A percentile compares a stretch with the other conserved stretches of the same genome.
Conservation (phyloP, 331 rosid genomes). For the Cucumis variabilis region DNA sequence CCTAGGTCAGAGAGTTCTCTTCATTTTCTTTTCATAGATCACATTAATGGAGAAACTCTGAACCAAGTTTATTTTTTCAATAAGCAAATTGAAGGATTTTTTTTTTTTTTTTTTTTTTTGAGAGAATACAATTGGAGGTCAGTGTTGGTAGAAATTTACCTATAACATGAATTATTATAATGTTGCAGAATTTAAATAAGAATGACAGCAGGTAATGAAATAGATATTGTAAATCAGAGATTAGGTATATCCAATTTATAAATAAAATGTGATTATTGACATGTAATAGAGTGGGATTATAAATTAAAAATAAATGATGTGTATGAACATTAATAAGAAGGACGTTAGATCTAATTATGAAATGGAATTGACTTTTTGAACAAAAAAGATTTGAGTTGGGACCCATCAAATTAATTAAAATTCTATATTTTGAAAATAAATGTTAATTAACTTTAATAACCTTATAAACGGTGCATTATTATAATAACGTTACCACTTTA, state of each 20-base stretch:
- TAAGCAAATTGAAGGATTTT: too few relatives aligned
- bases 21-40: too few relatives aligned
- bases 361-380: slow-evolving; percentile 5
- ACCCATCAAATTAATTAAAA: slow-evolving; percentile 18
- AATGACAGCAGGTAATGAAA: not conserved
- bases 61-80: too few relatives aligned
- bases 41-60: too few relatives aligned
- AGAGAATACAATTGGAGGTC: too few relatives aligned
- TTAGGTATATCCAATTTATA: not conserved
- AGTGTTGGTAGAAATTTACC: too few relatives aligned
- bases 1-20: too few relatives aligned
- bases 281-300: not conserved
- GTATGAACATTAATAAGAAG: not conserved
- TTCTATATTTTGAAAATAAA: not conserved
- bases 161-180: too few relatives aligned
- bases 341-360: not conserved
- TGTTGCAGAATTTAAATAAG: too few relatives aligned
- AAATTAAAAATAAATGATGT: not conserved
- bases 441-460: not conserved
- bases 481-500: not conserved
- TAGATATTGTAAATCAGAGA: not conserved
- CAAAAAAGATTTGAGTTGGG: not conserved
- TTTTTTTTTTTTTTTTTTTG: too few relatives aligned
- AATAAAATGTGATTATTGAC: not conserved
- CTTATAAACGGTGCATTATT: not conserved